Percentiles rank a stretch among this genome's conserved stretches.
Evolutionary conservation across 164 flowering plant species (phyloP).

Genomic region (Stephania japonica): DNA sequence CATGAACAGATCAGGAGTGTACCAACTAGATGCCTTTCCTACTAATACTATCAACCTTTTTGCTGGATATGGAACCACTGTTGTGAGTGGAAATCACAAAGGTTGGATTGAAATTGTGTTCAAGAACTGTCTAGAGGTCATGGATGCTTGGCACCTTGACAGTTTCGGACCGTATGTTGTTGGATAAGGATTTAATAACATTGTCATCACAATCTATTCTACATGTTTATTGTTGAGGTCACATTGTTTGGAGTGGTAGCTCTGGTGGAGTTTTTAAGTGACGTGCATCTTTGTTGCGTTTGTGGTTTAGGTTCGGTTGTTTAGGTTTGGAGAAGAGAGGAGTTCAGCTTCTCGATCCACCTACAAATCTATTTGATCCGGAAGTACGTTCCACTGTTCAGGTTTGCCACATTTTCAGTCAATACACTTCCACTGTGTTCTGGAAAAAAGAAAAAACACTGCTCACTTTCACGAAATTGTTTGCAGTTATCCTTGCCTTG

Average conservation of each 20-base stretch:
- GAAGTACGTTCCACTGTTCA: constrained; percentile 51
- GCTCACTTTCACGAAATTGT: too few relatives aligned
- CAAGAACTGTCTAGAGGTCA: constrained; percentile 27
- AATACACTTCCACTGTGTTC: too few relatives aligned
- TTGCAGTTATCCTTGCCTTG: too few relatives aligned
- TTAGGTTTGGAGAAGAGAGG: constrained; percentile 52
- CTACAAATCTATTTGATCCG: constrained; percentile 50
- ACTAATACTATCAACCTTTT: constrained; percentile 15
- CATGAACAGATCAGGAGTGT: constrained; percentile 40
- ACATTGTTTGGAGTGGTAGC: not conserved
- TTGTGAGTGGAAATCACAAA: constrained; percentile 43
- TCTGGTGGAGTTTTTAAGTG: not conserved
- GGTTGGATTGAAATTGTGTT: constrained; percentile 63
- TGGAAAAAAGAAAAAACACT: too few relatives aligned
- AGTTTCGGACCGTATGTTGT: constrained; percentile 67
- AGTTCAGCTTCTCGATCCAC: constrained; percentile 14
- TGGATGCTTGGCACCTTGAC: constrained; percentile 72
- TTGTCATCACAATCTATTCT: not conserved
- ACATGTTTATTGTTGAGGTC: too few relatives aligned
- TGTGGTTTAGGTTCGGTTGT: too few relatives aligned
- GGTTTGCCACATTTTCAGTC: constrained; percentile 9
- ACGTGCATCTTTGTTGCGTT: not conserved
- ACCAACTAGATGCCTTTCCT: constrained; percentile 42
- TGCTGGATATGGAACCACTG: constrained; percentile 34
- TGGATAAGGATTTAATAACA: constrained; percentile 34